Base-by-base conservation (phyloP, 139 green algal genomes). In the Prasinococcaceae sp. region DNA sequence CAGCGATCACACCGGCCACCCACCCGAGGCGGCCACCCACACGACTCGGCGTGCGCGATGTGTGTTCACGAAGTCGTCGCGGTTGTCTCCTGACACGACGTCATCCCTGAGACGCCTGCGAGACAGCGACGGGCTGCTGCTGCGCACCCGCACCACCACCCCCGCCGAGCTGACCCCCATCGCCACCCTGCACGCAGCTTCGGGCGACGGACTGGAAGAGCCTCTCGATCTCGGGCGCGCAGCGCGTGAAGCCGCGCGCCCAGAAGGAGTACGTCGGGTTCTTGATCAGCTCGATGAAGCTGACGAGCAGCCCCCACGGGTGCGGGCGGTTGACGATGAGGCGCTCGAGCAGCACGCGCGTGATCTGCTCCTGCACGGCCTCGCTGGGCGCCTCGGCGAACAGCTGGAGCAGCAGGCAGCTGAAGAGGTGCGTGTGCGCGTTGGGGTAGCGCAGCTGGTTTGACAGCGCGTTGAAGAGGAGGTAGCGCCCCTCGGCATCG, bases 251-350 rank as follows among this genome's bases (percentile, higher is more conserved):
- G 23, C 62, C 60, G 64, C 95, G 83, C 28, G 52, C 69, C 92
- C 92, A 98, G 68, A 99, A 98, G 43, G 79, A 81, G 79, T 95
- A 98, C n/a, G 78, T 61, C 35, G 80, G 79, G 71, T 97, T 96
- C 75, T 95, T 98, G 70, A 98, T 97, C 23, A 98, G 82, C 80
- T 99, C 92, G 53, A 97, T 96, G 76, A 99, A 99, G 20, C 90
- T 98, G 69, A 98, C 88, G 27, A 99, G 77, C 52, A 98, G 75
- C 23, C 92, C 90, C 79, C 82, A 92, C 27, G 81, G 81, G 65
- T 90, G 81, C 4, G 84, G 82, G 35, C 81, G 62, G 79, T 97
- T 96, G n/a, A 95, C 92, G 38, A 99, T 94, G 27, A 98, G 68
- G 1, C 92, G 67, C 76, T 99, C 92, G 59, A 99, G 76, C 70